These are phyloP conservation scores for Hericium rajendrae DNA, from an alignment of 768 basidiomycete species.

Conservation along the genomic window DNA sequence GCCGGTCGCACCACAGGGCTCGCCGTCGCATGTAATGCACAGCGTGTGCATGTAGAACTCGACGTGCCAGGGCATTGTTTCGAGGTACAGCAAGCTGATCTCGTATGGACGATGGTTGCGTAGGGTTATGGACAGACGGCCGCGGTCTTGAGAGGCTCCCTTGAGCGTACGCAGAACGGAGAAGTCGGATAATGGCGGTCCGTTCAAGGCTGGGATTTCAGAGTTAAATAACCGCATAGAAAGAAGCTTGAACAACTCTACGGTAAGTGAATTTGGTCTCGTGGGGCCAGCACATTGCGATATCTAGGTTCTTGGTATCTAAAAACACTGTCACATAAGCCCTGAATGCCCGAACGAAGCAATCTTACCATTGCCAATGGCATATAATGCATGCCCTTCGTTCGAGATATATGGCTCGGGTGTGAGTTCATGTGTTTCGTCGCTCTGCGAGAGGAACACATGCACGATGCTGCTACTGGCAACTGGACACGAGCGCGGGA, in stretches of 20 bases:
- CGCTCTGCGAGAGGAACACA: constrained; percentile 35
- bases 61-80: constrained; percentile 90
- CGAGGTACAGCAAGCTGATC: constrained; percentile 60
- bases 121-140: constrained; percentile 59
- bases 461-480: constrained; percentile 48
- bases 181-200: constrained; percentile 37
- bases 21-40: constrained; percentile 37
- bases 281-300: constrained; percentile 46
- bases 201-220: constrained; percentile 28
- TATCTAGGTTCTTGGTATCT: constrained; percentile 34
- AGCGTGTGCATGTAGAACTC: constrained; percentile 84
- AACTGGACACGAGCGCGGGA: constrained; percentile 61
- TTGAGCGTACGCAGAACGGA: constrained; percentile 62
- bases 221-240: neutral
- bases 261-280: constrained; percentile 48
- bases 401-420: constrained; percentile 39
- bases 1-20: constrained; percentile 32
- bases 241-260: constrained; percentile 17
- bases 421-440: constrained; percentile 33
- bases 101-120: constrained; percentile 39
- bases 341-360: constrained; percentile 9
- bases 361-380: constrained; percentile 35
- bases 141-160: constrained; percentile 68
- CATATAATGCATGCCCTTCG: constrained; percentile 32
- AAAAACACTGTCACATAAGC: constrained; percentile 5